A percentile compares a stretch with the other conserved stretches of the same genome.
Conservation (phyloP, 1,284 basidiomycete genomes). For the Leccinum holopus region DNA sequence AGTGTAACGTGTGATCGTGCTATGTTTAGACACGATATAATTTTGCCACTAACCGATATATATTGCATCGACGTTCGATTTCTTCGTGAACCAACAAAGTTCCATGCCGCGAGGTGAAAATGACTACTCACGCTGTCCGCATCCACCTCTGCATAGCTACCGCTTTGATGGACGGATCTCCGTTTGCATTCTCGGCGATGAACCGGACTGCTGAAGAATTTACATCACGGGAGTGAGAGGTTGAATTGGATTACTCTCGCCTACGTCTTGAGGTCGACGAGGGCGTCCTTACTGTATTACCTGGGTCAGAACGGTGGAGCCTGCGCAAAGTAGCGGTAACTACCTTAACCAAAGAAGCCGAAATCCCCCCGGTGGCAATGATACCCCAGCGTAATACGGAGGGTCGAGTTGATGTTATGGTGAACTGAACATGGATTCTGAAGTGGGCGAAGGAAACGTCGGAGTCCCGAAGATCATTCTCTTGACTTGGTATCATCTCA, state of each 20-base stretch:
- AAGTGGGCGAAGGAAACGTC: conserved; percentile 1
- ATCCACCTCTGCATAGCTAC: conserved; percentile 77
- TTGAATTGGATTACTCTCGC: conserved; percentile 10
- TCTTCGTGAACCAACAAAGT: conserved; percentile 8
- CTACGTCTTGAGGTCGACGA: conserved; percentile 51
- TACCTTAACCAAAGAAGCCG: conserved; percentile 46
- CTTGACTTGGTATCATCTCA: conserved; percentile 11
- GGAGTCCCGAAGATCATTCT: neutral
- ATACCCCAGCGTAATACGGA: conserved; percentile 54
- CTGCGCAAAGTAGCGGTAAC: neutral
- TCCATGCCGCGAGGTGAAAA: neutral
- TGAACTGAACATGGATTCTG: neutral
- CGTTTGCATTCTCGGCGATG: conserved; percentile 52
- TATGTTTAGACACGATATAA: conserved; percentile 5
- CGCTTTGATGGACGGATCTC: conserved; percentile 62
- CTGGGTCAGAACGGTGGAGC: conserved; percentile 9
- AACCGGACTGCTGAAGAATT: conserved; percentile 65
- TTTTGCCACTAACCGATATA: conserved; percentile 63
- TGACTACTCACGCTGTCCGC: conserved; percentile 54
- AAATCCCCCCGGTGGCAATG: conserved; percentile 52
- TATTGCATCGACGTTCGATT: conserved; percentile 64
- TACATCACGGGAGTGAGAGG: neutral
- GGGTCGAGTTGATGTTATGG: conserved; percentile 29
- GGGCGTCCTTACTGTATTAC: conserved; percentile 39
- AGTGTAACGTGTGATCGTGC: conserved; percentile 70